A percentile compares a stretch with the other conserved stretches of the same genome.
These are phyloP conservation scores for Calvatia gigantea DNA, from an alignment of 768 basidiomycete species.

Conservation along the genomic window DNA sequence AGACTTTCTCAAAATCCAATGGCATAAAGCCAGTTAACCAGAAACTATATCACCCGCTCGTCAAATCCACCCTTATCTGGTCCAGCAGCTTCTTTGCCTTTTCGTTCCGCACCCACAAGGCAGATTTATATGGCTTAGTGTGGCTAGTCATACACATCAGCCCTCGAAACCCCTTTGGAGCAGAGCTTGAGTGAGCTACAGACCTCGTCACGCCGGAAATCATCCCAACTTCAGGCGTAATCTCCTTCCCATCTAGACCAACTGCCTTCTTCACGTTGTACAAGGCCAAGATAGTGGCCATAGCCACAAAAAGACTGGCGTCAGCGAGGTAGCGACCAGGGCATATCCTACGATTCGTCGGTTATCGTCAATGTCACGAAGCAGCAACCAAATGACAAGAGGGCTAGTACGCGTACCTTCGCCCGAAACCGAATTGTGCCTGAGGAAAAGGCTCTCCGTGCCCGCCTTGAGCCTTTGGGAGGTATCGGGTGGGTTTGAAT, in stretches of 20 bases:
- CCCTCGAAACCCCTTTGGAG: too few species aligned
- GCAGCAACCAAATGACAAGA: not conserved
- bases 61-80: not conserved
- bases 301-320: not conserved
- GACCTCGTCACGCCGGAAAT: not conserved
- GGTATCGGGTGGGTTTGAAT: conserved; percentile 54
- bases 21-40: too few species aligned
- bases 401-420: not conserved
- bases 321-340: conserved; percentile 4
- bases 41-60: too few species aligned
- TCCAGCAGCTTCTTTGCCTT: not conserved
- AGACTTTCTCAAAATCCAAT: not conserved
- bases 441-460: not conserved
- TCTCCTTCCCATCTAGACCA: not conserved
- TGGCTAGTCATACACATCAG: not conserved
- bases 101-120: not conserved
- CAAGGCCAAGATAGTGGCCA: not conserved
- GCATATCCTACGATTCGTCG: not conserved
- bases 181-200: not conserved
- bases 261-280: not conserved
- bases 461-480: conserved; percentile 18
- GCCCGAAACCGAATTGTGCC: not conserved
- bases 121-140: not conserved
- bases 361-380: too few species aligned
- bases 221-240: not conserved